phyloP scores from a whole-genome alignment of 345 rosid genomes.

The Limnanthes douglasii region DNA sequence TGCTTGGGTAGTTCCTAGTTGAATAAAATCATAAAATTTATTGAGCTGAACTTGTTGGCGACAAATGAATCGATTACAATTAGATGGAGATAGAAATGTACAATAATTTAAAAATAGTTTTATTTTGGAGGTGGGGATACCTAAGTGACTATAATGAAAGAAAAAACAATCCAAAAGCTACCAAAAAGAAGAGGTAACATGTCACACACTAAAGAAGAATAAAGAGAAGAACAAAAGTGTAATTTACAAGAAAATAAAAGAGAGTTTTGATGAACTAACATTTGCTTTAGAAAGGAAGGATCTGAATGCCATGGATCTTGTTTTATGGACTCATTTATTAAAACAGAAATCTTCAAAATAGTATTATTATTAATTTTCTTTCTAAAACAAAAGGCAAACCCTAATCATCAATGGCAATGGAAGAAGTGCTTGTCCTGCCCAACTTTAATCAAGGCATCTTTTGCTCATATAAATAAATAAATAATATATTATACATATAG shows the following conservation, averaged over 20 bases:
- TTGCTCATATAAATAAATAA: conserved; percentile 11
- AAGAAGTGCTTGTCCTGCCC: too few relatives aligned
- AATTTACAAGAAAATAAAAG: conserved; percentile 11
- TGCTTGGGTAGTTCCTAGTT: too few relatives aligned
- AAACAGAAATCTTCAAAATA: too few relatives aligned
- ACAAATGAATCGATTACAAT: too few relatives aligned
- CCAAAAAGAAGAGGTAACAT: conserved; percentile 32
- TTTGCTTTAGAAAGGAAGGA: conserved; percentile 22
- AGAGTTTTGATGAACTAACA: conserved; percentile 18
- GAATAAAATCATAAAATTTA: too few relatives aligned
- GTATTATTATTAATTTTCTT: too few relatives aligned
- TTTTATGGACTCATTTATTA: conserved; percentile 2
- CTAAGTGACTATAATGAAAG: too few relatives aligned
- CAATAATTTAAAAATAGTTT: too few relatives aligned
- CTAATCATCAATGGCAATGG: conserved; percentile 23
- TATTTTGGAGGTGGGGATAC: too few relatives aligned
- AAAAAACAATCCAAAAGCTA: conserved; percentile 35
- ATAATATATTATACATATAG: conserved; percentile 17
- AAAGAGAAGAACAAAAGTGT: conserved; percentile 16
- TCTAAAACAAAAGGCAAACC: conserved; percentile 19
- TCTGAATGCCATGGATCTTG: conserved; percentile 15
- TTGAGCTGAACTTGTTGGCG: too few relatives aligned
- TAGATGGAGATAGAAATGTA: too few relatives aligned
- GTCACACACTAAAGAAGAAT: conserved; percentile 21
- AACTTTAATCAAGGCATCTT: conserved; percentile 19